Evolutionary conservation across 164 flowering plant species (phyloP).

Genomic region (Warburgia ugandensis): DNA sequence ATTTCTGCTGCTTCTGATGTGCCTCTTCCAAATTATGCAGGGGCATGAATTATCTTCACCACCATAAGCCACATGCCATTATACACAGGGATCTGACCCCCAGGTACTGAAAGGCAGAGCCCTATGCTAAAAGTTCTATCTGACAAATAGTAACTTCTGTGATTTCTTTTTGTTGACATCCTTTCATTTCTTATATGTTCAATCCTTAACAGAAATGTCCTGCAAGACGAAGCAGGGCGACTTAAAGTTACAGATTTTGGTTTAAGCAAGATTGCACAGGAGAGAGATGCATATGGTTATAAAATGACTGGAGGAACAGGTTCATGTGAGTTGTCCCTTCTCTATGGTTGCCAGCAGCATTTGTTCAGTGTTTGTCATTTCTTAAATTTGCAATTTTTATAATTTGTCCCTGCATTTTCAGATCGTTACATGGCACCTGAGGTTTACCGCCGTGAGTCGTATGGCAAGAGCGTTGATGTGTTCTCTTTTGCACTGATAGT

Average conservation of each 20-base stretch:
- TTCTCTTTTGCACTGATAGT: constrained; percentile 58
- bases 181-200: background rate
- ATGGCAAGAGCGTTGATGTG: constrained; percentile 61
- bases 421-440: constrained; percentile 72
- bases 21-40: constrained; percentile 21
- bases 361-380: background rate
- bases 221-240: constrained; percentile 48
- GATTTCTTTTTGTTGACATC: background rate
- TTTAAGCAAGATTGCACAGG: constrained; percentile 49
- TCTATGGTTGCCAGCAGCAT: background rate
- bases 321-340: constrained; percentile 32
- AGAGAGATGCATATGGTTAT: constrained; percentile 39
- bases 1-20: constrained; percentile 1
- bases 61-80: constrained; percentile 52
- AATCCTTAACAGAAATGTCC: constrained; percentile 34
- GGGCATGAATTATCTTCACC: constrained; percentile 70
- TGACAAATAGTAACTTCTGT: background rate
- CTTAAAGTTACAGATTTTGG: constrained; percentile 60
- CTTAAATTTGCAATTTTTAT: constrained; percentile 1
- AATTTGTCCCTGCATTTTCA: constrained; percentile 11
- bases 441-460: constrained; percentile 57
- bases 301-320: constrained; percentile 69
- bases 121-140: background rate
- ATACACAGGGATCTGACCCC: constrained; percentile 64
- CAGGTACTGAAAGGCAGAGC: constrained; percentile 24